Conservation (phyloP, 371 early-diverging fungal species). For the Amoeboaphelidium protococcarum region DNA sequence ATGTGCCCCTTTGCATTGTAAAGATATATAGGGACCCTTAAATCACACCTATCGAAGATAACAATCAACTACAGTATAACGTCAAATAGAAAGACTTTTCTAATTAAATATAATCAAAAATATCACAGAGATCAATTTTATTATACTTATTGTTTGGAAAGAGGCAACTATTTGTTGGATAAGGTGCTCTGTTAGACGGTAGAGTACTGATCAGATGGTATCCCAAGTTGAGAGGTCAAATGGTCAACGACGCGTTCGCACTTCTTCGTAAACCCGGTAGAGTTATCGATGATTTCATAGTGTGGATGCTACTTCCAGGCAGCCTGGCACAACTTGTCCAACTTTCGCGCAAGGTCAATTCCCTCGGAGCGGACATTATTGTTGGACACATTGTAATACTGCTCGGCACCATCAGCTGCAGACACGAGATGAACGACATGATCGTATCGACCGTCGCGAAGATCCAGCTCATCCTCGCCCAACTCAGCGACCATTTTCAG, state of each 20-base stretch:
- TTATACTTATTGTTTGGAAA: too few relatives aligned
- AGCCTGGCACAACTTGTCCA: constrained; percentile 9
- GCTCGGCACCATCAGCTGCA: constrained; percentile 15
- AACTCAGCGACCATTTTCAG: constrained; percentile 10
- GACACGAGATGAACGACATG: constrained; percentile 15
- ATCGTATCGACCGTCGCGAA: constrained; percentile 16
- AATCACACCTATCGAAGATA: too few relatives aligned
- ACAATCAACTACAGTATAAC: too few relatives aligned
- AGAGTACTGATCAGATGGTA: too few relatives aligned
- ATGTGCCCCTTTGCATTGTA: too few relatives aligned
- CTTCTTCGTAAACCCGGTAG: constrained; percentile 11
- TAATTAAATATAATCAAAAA: too few relatives aligned
- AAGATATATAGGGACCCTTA: too few relatives aligned
- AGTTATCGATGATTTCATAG: constrained; percentile 10
- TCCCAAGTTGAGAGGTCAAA: too few relatives aligned
- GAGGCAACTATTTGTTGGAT: too few relatives aligned
- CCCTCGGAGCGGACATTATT: constrained; percentile 12
- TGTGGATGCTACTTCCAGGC: constrained; percentile 12
- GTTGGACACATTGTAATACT: constrained; percentile 12
- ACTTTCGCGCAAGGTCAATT: constrained; percentile 10
- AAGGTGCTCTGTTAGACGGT: too few relatives aligned
- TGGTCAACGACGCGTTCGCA: constrained; percentile 13
- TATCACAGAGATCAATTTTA: too few relatives aligned
- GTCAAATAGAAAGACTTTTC: too few relatives aligned
- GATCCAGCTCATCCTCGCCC: constrained; percentile 9